Evolutionary conservation across 768 basidiomycete genomes (phyloP), one percentile per base, ranked within the genome.

Genomic region (Macrocybe gigantea): DNA sequence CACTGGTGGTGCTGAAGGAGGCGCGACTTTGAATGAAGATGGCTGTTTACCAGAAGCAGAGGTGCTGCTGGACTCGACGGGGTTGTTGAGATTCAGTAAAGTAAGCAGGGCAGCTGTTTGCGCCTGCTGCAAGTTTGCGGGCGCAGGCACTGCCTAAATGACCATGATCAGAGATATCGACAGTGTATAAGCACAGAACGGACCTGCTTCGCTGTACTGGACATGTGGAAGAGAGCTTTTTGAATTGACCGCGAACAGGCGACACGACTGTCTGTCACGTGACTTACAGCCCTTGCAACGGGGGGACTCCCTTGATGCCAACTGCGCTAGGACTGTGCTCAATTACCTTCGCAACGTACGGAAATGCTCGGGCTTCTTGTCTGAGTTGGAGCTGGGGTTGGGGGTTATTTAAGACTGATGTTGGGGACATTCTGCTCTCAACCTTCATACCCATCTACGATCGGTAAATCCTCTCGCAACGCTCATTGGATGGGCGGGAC

Each of bases 31-130:
- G 49, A 71, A 61, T 22, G 22, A 22, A 22, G 22, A 22, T 22
- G 22, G 22, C 4, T 22, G 22, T 22, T 22, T 22, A n/a, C 71
- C 62, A 7, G 76, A 62, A 10, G 62, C 55, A 12, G 70, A 60
- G 51, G 75, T 75, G 11, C 65, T 64, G 35, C 69, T 44, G 29
- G 69, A 34, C 43, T 83, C 77, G 6, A 73, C 52, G 10, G 84
- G 70, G 35, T 79, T 73, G 62, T 93, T 92, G 56, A 97, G 80
- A 64, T 91, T 94, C 54, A 99, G 82, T 30, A 99, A 71, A 10
- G 84, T 77, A 29, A 94, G 78, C 34, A 99, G 73, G 2, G 93
- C 87, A 53, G 78, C 74, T 10, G 92, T 93, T 68, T 98, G 96
- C 3, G 84, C 78, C 62, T 92, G 85, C 57, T 96, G 92, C 41